Conservation (phyloP, 768 basidiomycete species). For the Megacollybia marginata region DNA sequence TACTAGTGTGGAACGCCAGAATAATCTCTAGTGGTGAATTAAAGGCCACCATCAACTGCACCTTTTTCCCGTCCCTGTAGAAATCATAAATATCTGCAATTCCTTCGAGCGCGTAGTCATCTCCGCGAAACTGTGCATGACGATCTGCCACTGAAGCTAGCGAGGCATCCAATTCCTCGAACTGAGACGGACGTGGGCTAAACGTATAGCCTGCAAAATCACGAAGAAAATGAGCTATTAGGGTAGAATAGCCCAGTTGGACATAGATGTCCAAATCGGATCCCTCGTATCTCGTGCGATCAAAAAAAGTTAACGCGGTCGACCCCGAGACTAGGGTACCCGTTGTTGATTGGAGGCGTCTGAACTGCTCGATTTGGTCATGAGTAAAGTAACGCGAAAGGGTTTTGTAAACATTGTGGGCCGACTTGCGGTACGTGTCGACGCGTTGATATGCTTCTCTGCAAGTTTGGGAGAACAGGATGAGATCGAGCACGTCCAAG, state of each 20-base stretch:
- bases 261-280: conserved; percentile 33
- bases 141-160: not conserved
- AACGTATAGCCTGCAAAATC: conserved; percentile 20
- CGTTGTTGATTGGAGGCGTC: conserved; percentile 28
- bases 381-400: not conserved
- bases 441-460: not conserved
- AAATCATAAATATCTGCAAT: conserved; percentile 1
- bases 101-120: not conserved
- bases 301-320: conserved; percentile 32
- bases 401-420: not conserved
- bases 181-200: conserved; percentile 5
- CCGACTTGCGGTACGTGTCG: not conserved
- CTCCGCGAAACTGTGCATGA: not conserved
- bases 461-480: not conserved
- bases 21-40: conserved; percentile 19
- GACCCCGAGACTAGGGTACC: conserved; percentile 32
- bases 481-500: not conserved
- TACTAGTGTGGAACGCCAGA: conserved; percentile 30
- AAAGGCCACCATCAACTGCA: conserved; percentile 23
- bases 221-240: conserved; percentile 20
- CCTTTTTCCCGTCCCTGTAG: not conserved
- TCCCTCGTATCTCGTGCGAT: conserved; percentile 24
- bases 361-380: conserved; percentile 15
- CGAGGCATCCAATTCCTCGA: not conserved
- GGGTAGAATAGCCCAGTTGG: conserved; percentile 14